These are phyloP conservation scores for Dactylella cylindrospora DNA, from an alignment of 2,329 filamentous ascomycete genomes.

Conservation along the genomic window DNA sequence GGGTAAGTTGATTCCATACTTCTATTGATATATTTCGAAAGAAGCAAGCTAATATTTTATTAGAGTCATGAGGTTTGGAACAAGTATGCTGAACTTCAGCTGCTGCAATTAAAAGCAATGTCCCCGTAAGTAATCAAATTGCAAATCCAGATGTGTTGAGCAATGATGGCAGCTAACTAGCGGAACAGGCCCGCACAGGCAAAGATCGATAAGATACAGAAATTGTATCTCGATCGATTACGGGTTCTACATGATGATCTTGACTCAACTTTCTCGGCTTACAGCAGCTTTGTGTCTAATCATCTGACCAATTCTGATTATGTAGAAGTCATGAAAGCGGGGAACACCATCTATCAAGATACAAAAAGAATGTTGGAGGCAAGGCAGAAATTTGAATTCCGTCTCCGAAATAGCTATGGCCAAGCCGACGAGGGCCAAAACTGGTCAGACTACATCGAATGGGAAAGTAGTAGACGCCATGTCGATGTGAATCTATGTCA, in stretches of 20 bases:
- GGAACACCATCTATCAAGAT: conserved; percentile 64
- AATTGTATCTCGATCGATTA: conserved; percentile 70
- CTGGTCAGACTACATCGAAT: conserved; percentile 75
- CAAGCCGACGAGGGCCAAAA: conserved; percentile 58
- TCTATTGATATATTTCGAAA: neutral
- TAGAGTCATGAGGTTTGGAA: conserved; percentile 75
- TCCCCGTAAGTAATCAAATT: conserved; percentile 57
- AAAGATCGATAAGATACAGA: conserved; percentile 65
- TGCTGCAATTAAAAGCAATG: conserved; percentile 65
- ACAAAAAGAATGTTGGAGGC: conserved; percentile 66
- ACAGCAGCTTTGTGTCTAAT: conserved; percentile 69
- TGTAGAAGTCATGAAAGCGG: conserved; percentile 71
- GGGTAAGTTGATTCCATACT: conserved; percentile 51
- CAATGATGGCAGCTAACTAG: too few relatives aligned
- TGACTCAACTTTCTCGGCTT: conserved; percentile 72
- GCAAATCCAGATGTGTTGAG: too few relatives aligned
- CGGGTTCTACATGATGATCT: conserved; percentile 72
- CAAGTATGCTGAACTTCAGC: conserved; percentile 71
- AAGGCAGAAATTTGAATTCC: conserved; percentile 69
- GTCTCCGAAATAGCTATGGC: conserved; percentile 62
- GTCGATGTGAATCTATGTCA: conserved; percentile 54
- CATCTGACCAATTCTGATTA: conserved; percentile 70
- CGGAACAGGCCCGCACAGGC: conserved; percentile 29
- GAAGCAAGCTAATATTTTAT: conserved; percentile 17
- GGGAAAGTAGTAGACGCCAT: conserved; percentile 70